Base-by-base conservation (phyloP, 805 yeast species). In the Komagataella phaffii region DNA sequence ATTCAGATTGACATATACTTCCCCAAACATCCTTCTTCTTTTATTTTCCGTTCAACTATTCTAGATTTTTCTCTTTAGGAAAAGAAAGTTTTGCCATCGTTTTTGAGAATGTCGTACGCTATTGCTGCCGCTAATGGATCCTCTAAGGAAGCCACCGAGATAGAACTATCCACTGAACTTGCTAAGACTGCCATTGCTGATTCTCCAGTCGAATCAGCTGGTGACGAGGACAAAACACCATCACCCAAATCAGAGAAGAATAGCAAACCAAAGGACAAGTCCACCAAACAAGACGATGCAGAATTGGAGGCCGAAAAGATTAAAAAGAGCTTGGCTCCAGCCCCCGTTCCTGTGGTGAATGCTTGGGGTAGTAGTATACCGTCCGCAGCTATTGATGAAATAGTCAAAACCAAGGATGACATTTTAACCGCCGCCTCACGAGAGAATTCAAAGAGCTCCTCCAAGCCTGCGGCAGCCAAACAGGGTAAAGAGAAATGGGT, bases 401-500 rank as follows among this genome's bases (percentile, higher is more conserved):
- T 64, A 54, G 64, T 59, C 49, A 65, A 69, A 65, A 71, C 76
- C 40, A 62, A 71, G 30, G 63, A 72, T 40, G 64, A 64, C 46
- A 66, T 69, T 18, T 58, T 67, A 46, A 60, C 63, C 23, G 46
- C 24, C 17, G 23, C 48, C 36, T 23, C 48, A 53, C 48, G 59
- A n/a, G 55, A 59, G 6, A 59, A 61, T 50, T 50, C 59, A 53
- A 57, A 49, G 45, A 50, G 52, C 24, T 59, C 57, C 23, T 24
- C 55, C n/a, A 46, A 58, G 44, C 52, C 51, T 45, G 57, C 59
- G 18, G 50, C 52, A 17, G 56, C 57, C 51, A 56, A 58, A 51
- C 48, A 65, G 14, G 80, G 81, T 52, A 80, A 77, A 59, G 84
- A 79, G 59, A 85, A 83, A 62, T 82, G 88, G 87, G 76, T 81